phyloP scores from a whole-genome alignment of 2,329 filamentous ascomycete species.

The Alternaria angustiovoidea region DNA sequence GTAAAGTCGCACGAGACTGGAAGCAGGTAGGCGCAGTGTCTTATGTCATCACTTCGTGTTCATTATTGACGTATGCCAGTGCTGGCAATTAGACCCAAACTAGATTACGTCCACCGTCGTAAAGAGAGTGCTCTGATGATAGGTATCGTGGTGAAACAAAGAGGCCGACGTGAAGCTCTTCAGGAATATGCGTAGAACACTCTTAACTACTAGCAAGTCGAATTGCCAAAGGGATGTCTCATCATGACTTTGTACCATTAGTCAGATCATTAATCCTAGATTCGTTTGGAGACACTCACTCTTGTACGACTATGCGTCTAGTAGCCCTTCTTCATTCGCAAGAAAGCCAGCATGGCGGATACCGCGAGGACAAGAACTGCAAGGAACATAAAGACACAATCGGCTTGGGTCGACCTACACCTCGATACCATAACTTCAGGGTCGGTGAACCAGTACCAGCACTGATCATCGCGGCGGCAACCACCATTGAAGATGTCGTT shows the following conservation, averaged over 20 bases:
- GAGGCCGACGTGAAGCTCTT: neutral
- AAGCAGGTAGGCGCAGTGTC: neutral
- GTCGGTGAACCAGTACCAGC: neutral
- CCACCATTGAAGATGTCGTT: constrained; percentile 34
- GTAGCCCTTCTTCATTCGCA: constrained; percentile 23
- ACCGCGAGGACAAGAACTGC: constrained; percentile 25
- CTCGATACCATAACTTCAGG: constrained; percentile 4
- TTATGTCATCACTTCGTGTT: neutral
- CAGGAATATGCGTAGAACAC: neutral
- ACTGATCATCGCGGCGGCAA: neutral
- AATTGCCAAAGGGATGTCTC: neutral
- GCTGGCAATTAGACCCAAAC: neutral
- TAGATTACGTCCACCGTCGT: neutral
- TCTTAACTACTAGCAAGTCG: neutral
- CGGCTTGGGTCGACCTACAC: constrained; percentile 34
- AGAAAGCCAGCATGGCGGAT: constrained; percentile 15
- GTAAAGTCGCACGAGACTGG: neutral
- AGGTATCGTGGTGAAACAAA: neutral
- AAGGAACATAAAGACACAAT: constrained; percentile 39
- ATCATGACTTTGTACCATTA: neutral
- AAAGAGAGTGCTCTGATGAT: neutral
- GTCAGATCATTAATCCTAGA: neutral
- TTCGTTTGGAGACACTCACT: neutral
- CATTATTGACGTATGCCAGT: neutral
- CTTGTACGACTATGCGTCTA: constrained; percentile 1